Base-by-base conservation (phyloP, 306 rosid species). In the Quercus agrifolia region DNA sequence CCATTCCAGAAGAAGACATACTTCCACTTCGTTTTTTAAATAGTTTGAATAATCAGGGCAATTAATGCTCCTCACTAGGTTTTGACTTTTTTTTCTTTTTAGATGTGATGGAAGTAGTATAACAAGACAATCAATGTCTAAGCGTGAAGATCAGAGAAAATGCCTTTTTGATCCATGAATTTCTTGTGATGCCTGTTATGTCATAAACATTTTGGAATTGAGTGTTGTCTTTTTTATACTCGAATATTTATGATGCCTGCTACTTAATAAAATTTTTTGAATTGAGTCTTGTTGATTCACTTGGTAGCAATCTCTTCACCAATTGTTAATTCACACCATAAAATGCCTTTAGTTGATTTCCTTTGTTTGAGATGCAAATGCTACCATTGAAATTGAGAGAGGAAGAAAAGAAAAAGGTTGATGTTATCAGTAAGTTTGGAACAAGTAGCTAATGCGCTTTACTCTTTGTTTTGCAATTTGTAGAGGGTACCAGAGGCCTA, bases 401-500 rank as follows among this genome's bases (percentile, higher is more conserved):
- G 46, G 46, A 8, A 41, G 46, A 41, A 17, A 54, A 28, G 23
- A 6, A 56, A 58, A 70, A 38, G 33, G 63, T 12, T n/a, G 38
- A 56, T 63, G 57, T 78, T 41, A 31, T 71, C 67, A 52, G 52
- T 1, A 77, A 78, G 41, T 56, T 73, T 78, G 61, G 56, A 54
- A 59, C 21, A 38, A 56, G 20, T 54, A 7, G 11, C 13, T 64
- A 8, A 64, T 74, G n/a, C 6, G 6, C 44, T 55, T 78, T 61
- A 78, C 54, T 56, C 52, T 30, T 55, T 28, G 20, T 59, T 68
- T 19, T 70, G 25, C 57, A 58, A 25, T 57, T 52, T 81, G 74
- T 63, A 95, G 98, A 77, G 98, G 97, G n/a, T 95, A 92, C 86
- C 80, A 57, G 56, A 90, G 89, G 75, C 97, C 97, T 30, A 28